These are phyloP conservation scores for Xylaria sp. DNA, from an alignment of 2,329 filamentous ascomycete genomes.

Conservation along the genomic window DNA sequence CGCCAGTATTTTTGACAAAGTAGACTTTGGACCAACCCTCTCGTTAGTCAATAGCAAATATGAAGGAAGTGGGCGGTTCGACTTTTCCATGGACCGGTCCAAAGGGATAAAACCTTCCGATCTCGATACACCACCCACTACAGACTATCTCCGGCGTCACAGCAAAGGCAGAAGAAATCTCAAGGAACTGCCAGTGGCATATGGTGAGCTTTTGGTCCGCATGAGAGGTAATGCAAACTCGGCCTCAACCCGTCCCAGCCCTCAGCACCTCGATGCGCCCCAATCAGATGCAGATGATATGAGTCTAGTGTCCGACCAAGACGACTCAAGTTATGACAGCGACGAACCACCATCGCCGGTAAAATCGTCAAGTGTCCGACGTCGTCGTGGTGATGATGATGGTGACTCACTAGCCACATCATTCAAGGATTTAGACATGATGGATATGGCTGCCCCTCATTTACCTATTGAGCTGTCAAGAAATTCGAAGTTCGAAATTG, in stretches of 20 bases:
- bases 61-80: constrained; percentile 65
- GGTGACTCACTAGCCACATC: constrained; percentile 64
- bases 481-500: constrained; percentile 60
- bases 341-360: constrained; percentile 63
- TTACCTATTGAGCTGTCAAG: constrained; percentile 62
- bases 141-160: constrained; percentile 61
- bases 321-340: constrained; percentile 63
- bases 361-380: constrained; percentile 58
- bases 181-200: constrained; percentile 52
- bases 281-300: constrained; percentile 61
- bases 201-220: constrained; percentile 53
- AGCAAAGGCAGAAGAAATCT: constrained; percentile 55
- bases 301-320: constrained; percentile 66
- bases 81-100: constrained; percentile 54
- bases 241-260: constrained; percentile 53
- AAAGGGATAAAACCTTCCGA: constrained; percentile 49
- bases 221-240: constrained; percentile 52
- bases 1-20: constrained; percentile 64
- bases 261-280: constrained; percentile 54
- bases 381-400: constrained; percentile 63
- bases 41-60: constrained; percentile 69
- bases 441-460: constrained; percentile 60
- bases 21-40: constrained; percentile 65
- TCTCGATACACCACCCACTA: constrained; percentile 56
- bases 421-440: constrained; percentile 60